Percentiles rank a stretch among this genome's conserved stretches.
Evolutionary conservation across 768 basidiomycete species (phyloP).

Genomic region (Galerina marginata): DNA sequence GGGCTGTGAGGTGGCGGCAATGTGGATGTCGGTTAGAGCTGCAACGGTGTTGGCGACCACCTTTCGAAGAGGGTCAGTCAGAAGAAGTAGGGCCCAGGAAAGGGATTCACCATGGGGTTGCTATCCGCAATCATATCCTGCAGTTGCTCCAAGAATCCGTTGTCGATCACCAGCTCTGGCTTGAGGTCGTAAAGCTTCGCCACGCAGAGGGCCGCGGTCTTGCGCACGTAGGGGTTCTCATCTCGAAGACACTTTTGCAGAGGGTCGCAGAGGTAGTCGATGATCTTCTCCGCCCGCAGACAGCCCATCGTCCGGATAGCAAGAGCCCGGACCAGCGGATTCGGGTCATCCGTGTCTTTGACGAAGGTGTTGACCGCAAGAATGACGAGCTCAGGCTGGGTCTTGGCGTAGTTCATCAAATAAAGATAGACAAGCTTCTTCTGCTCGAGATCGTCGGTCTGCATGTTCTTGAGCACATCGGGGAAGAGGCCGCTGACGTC

Average conservation of each 20-base stretch:
- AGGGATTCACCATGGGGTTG: constrained; percentile 87
- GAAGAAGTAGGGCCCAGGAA: not conserved
- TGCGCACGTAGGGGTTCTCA: constrained; percentile 98
- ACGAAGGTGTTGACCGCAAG: constrained; percentile 99
- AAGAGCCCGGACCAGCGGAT: constrained; percentile 94
- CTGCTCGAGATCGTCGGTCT: constrained; percentile 98
- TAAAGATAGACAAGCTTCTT: constrained; percentile 99
- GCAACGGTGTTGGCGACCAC: constrained; percentile 97
- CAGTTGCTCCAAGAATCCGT: constrained; percentile 88
- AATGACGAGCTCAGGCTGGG: constrained; percentile 98
- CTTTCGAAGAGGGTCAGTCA: constrained; percentile 43
- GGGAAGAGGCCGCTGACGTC: constrained; percentile 96
- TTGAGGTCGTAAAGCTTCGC: constrained; percentile 98
- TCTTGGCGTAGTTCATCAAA: constrained; percentile 99
- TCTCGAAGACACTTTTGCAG: constrained; percentile 90
- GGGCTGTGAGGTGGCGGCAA: constrained; percentile 63
- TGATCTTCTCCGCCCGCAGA: constrained; percentile 96
- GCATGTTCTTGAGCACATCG: constrained; percentile 99
- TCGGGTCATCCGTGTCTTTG: constrained; percentile 94
- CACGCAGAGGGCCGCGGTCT: constrained; percentile 96
- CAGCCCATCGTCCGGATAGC: constrained; percentile 99
- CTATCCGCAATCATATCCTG: constrained; percentile 94
- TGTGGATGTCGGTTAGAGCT: constrained; percentile 91
- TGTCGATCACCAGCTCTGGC: constrained; percentile 92
- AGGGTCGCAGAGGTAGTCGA: constrained; percentile 97